Percentiles rank a stretch among this genome's conserved stretches.
These are phyloP conservation scores for Phytophthora colocasiae DNA, from an alignment of 352 stramenopile species.

Conservation along the genomic window DNA sequence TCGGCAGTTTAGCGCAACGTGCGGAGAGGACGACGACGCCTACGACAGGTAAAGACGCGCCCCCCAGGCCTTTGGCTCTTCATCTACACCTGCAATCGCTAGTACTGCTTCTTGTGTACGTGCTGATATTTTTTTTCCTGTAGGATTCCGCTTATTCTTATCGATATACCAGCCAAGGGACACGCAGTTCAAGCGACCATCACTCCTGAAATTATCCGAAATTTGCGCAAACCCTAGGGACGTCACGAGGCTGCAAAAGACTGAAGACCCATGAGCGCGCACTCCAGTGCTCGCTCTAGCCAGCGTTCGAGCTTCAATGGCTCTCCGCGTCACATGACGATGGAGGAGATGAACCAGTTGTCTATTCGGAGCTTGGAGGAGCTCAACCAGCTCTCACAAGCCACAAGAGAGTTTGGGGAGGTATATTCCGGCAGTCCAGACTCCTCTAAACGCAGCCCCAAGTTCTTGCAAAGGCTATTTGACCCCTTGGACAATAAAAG, in stretches of 20 bases:
- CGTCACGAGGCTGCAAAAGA: constrained; percentile 6
- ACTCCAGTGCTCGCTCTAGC: constrained; percentile 32
- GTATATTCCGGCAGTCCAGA: constrained; percentile 55
- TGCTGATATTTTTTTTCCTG: not conserved
- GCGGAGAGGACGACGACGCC: constrained; percentile 13
- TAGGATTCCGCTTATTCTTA: not conserved
- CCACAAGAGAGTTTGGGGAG: constrained; percentile 80
- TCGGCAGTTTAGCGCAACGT: constrained; percentile 18
- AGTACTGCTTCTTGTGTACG: constrained; percentile 13
- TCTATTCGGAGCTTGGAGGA: constrained; percentile 57
- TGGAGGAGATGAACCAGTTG: constrained; percentile 48
- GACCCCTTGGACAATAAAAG: constrained; percentile 63
- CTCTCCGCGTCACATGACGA: constrained; percentile 54
- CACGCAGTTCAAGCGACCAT: constrained; percentile 13
- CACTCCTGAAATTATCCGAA: constrained; percentile 12
- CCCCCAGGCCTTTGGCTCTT: not conserved
- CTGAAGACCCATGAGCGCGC: constrained; percentile 16
- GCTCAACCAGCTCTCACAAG: constrained; percentile 77
- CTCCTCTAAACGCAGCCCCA: constrained; percentile 52
- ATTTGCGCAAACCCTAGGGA: not conserved
- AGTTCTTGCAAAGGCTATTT: constrained; percentile 75
- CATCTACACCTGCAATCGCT: not conserved
- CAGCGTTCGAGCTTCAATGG: constrained; percentile 48
- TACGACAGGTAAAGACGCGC: constrained; percentile 11
- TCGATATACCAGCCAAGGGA: constrained; percentile 2